Conservation (phyloP, 306 rosid genomes). For the Cercis canadensis region DNA sequence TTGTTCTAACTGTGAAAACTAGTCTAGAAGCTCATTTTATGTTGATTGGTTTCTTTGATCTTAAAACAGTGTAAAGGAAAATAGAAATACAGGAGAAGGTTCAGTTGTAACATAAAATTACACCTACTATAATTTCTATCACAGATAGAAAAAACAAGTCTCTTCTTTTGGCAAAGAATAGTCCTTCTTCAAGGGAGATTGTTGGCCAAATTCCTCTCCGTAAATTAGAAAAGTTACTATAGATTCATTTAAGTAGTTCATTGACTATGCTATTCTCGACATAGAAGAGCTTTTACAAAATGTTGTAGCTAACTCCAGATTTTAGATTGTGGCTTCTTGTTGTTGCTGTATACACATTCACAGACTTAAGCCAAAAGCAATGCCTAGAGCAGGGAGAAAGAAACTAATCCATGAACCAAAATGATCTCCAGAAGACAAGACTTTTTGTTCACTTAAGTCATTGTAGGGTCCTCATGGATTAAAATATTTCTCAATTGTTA, state of each 20-base stretch:
- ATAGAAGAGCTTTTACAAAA: conserved; percentile 5
- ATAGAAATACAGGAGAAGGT: conserved; percentile 11
- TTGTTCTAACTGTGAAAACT: conserved; percentile 1
- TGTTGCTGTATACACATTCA: conserved; percentile 8
- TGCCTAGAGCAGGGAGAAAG: conserved; percentile 28
- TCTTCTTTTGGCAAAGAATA: conserved; percentile 1
- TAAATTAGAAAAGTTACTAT: not conserved
- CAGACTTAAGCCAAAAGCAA: not conserved
- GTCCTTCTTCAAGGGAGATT: conserved; percentile 19
- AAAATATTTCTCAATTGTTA: conserved; percentile 18
- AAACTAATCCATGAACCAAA: not conserved
- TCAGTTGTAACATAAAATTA: conserved; percentile 4
- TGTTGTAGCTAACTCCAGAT: conserved; percentile 11
- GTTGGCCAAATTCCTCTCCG: not conserved
- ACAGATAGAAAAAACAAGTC: not conserved
- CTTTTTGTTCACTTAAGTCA: not conserved
- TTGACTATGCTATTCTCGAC: conserved; percentile 10
- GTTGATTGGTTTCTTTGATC: not conserved
- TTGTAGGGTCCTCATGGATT: conserved; percentile 1
- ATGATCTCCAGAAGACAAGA: conserved; percentile 8
- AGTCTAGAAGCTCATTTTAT: conserved; percentile 18
- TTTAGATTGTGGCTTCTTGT: not conserved
- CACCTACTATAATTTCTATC: not conserved
- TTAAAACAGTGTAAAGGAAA: conserved; percentile 23
- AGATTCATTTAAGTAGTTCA: not conserved